phyloP scores from a whole-genome alignment of 345 rosid species.

The Corymbia maculata region DNA sequence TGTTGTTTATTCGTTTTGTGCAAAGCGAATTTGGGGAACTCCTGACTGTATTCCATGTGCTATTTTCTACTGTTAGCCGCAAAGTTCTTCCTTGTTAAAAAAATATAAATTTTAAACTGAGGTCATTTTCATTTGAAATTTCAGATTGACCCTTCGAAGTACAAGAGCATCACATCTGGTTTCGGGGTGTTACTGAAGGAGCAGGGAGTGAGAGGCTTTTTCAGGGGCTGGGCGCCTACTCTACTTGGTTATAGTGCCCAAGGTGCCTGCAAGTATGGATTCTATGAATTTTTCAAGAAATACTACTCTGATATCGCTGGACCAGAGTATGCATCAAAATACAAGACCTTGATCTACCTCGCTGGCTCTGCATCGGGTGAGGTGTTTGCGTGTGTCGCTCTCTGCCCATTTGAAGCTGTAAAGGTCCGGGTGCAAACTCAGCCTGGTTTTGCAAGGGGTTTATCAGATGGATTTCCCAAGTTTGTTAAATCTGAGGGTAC shows the following conservation, averaged over 20 bases:
- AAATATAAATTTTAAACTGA: not conserved
- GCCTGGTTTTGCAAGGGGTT: slow-evolving; percentile 96
- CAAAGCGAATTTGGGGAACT: not conserved
- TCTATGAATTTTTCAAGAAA: slow-evolving; percentile 96
- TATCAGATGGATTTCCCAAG: slow-evolving; percentile 93
- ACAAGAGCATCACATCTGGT: slow-evolving; percentile 91
- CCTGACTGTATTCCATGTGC: not conserved
- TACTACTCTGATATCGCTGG: slow-evolving; percentile 91
- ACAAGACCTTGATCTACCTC: slow-evolving; percentile 94
- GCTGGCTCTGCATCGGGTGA: slow-evolving; percentile 99
- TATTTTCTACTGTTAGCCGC: not conserved
- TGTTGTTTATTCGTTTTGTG: not conserved
- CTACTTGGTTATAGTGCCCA: slow-evolving; percentile 97
- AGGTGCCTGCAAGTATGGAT: slow-evolving; percentile 98
- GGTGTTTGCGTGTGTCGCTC: slow-evolving; percentile 83
- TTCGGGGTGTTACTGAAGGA: slow-evolving; percentile 83
- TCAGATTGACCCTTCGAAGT: slow-evolving; percentile 92
- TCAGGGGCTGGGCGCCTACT: slow-evolving; percentile 98
- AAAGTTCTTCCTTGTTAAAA: not conserved
- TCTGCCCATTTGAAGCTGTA: slow-evolving; percentile 99
- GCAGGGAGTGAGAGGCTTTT: slow-evolving; percentile 87
- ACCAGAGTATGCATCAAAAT: slow-evolving; percentile 72
- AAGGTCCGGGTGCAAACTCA: slow-evolving; percentile 99
- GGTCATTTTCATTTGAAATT: not conserved
- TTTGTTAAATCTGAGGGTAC: slow-evolving; percentile 82